Evolutionary conservation across 352 stramenopile species (phyloP).

Genomic region (Globisporangium solare): DNA sequence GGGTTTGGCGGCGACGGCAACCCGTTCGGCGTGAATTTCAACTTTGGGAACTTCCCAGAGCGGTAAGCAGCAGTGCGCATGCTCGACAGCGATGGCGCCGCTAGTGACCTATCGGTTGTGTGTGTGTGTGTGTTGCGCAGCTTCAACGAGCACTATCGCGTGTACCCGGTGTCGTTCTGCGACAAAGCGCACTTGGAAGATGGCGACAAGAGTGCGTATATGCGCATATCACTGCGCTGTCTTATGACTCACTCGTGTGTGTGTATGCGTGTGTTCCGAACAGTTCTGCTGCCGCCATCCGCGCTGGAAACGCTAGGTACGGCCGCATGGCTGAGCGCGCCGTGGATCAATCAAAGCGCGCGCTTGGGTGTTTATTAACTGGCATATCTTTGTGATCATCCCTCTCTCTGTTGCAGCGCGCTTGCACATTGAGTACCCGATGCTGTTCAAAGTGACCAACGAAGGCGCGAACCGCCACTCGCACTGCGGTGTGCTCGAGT

Average conservation of each 20-base stretch:
- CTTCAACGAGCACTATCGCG: conserved; percentile 85
- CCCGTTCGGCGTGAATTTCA: conserved; percentile 80
- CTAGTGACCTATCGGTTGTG: too few species aligned
- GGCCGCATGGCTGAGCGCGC: too few species aligned
- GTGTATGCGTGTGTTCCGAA: conserved; percentile 1
- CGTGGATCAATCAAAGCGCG: too few species aligned
- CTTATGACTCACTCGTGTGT: neutral
- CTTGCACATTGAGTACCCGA: conserved; percentile 98
- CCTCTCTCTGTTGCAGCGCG: conserved; percentile 32
- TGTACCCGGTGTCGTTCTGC: conserved; percentile 85
- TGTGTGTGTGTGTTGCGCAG: conserved; percentile 25
- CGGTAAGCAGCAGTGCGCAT: conserved; percentile 26
- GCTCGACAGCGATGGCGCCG: neutral
- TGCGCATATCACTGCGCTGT: neutral
- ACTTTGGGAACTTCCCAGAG: conserved; percentile 68
- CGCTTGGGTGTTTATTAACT: too few species aligned
- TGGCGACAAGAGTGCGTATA: conserved; percentile 81
- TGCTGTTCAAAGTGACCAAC: conserved; percentile 97
- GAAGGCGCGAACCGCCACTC: conserved; percentile 85
- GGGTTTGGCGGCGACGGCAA: conserved; percentile 70
- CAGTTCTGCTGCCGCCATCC: conserved; percentile 95
- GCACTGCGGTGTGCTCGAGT: conserved; percentile 98
- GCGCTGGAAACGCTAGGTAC: conserved; percentile 95
- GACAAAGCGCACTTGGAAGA: conserved; percentile 87
- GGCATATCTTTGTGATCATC: too few species aligned